Evolutionary conservation across 1,284 basidiomycete species (phyloP).

Genomic region (Ustilago hordei): DNA sequence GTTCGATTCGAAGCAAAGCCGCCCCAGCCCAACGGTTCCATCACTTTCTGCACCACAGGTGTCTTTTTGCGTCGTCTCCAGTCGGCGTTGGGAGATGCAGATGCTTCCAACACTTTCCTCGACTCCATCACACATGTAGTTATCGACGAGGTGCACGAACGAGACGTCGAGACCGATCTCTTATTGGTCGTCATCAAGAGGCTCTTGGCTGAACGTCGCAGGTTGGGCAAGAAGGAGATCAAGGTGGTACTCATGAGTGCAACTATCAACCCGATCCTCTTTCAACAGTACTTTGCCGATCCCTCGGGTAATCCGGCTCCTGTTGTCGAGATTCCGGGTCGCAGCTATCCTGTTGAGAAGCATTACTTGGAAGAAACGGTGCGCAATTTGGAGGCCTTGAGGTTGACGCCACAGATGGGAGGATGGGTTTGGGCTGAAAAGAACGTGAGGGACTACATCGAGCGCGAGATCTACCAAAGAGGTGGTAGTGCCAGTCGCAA

Average conservation of each 20-base stretch:
- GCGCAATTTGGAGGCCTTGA: slow-evolving; percentile 46
- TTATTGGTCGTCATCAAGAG: slow-evolving; percentile 91
- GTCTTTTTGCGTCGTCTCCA: slow-evolving; percentile 90
- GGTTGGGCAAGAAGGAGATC: slow-evolving; percentile 79
- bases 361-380: slow-evolving; percentile 86
- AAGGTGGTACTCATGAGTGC: slow-evolving; percentile 96
- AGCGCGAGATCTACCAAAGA: slow-evolving; percentile 73
- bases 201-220: slow-evolving; percentile 79
- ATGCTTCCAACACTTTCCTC: slow-evolving; percentile 71
- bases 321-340: slow-evolving; percentile 88
- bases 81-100: slow-evolving; percentile 74
- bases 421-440: slow-evolving; percentile 82
- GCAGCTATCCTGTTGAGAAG: slow-evolving; percentile 87
- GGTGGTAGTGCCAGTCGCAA: slow-evolving; percentile 35
- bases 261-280: slow-evolving; percentile 89
- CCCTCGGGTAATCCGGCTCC: slow-evolving; percentile 74
- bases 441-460: slow-evolving; percentile 81
- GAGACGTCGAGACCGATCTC: slow-evolving; percentile 93
- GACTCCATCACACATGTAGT: slow-evolving; percentile 90
- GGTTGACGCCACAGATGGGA: slow-evolving; percentile 67
- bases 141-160: slow-evolving; percentile 96
- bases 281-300: slow-evolving; percentile 86
- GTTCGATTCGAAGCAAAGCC: slow-evolving; percentile 88
- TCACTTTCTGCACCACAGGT: slow-evolving; percentile 95
- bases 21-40: slow-evolving; percentile 82